Evolutionary conservation across 805 yeast genomes (phyloP).

Genomic region (Pichia paraexigua): DNA sequence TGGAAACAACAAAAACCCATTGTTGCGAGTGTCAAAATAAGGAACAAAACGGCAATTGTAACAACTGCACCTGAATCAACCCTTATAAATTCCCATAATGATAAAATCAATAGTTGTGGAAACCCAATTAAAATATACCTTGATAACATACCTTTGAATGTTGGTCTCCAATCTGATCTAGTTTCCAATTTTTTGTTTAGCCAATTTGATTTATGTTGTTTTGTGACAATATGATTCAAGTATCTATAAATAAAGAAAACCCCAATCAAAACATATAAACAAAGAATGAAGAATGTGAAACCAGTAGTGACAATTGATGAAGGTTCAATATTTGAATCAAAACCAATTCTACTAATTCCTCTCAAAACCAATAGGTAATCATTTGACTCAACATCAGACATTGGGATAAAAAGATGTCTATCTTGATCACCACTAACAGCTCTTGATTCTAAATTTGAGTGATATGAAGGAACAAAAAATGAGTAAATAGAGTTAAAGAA

Average conservation of each 20-base stretch:
- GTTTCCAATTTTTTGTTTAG: conserved; percentile 17
- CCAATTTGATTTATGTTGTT: conserved; percentile 21
- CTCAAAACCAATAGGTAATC: conserved; percentile 59
- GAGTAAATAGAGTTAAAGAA: conserved; percentile 12
- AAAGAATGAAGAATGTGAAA: conserved; percentile 73
- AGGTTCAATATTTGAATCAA: conserved; percentile 65
- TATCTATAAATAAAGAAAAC: conserved; percentile 47
- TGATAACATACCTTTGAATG: conserved; percentile 71
- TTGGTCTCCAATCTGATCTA: conserved; percentile 48
- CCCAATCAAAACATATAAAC: conserved; percentile 65
- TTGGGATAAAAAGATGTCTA: conserved; percentile 6
- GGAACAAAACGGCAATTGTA: conserved; percentile 66
- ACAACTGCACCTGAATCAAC: conserved; percentile 85
- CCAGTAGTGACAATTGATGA: conserved; percentile 83
- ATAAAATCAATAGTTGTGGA: conserved; percentile 68
- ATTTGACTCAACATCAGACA: conserved; percentile 41
- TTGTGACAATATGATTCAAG: conserved; percentile 31
- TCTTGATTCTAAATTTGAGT: neutral
- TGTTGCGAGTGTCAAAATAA: conserved; percentile 52
- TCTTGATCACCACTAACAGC: neutral
- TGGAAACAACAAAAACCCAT: conserved; percentile 60
- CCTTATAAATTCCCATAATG: conserved; percentile 81
- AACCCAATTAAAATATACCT: conserved; percentile 80
- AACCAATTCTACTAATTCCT: conserved; percentile 83
- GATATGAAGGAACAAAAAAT: conserved; percentile 16